Conservation (phyloP, 768 basidiomycete genomes). For the Amanita thiersii region DNA sequence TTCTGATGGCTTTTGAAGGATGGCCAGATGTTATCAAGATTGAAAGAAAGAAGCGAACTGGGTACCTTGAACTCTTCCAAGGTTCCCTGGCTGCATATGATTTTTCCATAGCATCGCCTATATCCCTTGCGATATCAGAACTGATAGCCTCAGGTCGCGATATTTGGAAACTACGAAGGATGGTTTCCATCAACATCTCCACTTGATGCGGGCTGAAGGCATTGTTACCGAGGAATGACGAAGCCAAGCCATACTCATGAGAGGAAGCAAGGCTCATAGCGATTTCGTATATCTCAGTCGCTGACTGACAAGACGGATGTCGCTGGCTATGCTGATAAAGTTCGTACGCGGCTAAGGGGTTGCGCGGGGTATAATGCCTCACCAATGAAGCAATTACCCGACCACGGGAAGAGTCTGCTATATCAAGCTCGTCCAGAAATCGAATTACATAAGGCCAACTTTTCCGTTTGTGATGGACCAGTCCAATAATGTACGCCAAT, state of each 20-base stretch:
- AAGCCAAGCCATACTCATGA: constrained; percentile 20
- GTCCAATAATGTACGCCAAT: constrained; percentile 25
- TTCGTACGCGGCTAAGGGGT: constrained; percentile 21
- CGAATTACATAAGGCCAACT: constrained; percentile 22
- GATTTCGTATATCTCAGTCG: constrained; percentile 19
- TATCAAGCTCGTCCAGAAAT: constrained; percentile 17
- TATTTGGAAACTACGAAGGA: constrained; percentile 29
- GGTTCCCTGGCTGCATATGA: constrained; percentile 28
- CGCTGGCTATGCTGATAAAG: constrained; percentile 24
- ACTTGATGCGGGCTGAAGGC: constrained; percentile 21
- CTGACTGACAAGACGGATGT: constrained; percentile 16
- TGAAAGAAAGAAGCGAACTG: constrained; percentile 37
- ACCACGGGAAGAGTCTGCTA: constrained; percentile 17
- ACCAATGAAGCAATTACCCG: constrained; percentile 18
- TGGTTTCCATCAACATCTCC: constrained; percentile 27
- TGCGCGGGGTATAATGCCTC: constrained; percentile 17
- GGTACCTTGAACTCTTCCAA: constrained; percentile 25
- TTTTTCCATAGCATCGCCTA: constrained; percentile 26
- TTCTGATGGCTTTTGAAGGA: constrained; percentile 23
- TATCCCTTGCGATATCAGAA: constrained; percentile 17
- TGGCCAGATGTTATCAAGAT: constrained; percentile 30
- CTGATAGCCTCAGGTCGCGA: constrained; percentile 23
- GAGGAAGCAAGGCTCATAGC: constrained; percentile 22
- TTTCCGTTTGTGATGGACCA: constrained; percentile 18
- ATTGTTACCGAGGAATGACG: constrained; percentile 24